phyloP scores from a whole-genome alignment of 1,284 basidiomycete species.

The Microbotryomycetes sp. region DNA sequence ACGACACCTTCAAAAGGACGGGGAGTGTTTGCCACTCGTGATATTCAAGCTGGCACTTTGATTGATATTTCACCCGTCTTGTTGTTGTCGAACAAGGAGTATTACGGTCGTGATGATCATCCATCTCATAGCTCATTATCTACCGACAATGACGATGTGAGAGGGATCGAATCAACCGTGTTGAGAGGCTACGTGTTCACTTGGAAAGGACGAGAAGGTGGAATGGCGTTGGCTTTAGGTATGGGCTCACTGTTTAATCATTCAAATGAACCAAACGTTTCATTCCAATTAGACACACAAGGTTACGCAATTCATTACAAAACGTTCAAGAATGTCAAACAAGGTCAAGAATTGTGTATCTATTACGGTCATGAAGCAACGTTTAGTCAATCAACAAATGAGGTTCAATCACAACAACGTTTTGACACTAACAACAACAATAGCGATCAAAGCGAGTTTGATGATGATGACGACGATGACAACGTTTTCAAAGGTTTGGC shows the following conservation, averaged over 20 bases:
- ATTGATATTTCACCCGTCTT: constrained; percentile 84
- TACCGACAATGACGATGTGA: constrained; percentile 53
- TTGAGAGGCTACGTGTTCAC: constrained; percentile 80
- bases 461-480: constrained; percentile 15
- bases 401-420: neutral
- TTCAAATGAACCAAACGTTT: constrained; percentile 60
- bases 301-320: constrained; percentile 62
- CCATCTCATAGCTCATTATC: too few species aligned
- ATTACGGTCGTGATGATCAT: constrained; percentile 48
- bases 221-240: constrained; percentile 80
- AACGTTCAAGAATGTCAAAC: constrained; percentile 51
- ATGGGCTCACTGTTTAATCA: constrained; percentile 80
- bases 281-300: constrained; percentile 50
- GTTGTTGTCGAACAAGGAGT: constrained; percentile 65
- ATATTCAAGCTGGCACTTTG: constrained; percentile 58
- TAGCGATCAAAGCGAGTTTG: constrained; percentile 14
- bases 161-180: constrained; percentile 52
- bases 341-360: constrained; percentile 70
- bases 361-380: constrained; percentile 55
- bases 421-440: constrained; percentile 18
- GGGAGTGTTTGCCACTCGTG: constrained; percentile 48
- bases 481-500: constrained; percentile 23
- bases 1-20: constrained; percentile 24
- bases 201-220: constrained; percentile 59
- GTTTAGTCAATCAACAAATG: constrained; percentile 13